phyloP scores from a whole-genome alignment of 768 basidiomycete genomes.

The Naganishia kalamii region DNA sequence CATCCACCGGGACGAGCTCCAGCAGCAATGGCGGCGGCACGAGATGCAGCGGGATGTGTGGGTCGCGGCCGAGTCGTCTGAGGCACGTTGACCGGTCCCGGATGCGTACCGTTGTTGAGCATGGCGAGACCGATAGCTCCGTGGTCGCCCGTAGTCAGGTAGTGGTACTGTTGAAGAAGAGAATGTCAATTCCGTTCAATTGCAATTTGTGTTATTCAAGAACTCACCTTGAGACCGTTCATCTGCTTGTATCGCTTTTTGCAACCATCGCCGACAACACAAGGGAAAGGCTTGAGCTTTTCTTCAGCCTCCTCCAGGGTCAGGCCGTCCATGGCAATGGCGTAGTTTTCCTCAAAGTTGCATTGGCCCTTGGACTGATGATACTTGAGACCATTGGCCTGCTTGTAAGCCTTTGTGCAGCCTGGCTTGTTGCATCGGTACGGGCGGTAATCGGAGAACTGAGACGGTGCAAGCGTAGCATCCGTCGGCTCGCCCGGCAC shows the following conservation, averaged over 20 bases:
- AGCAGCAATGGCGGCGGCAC: constrained; percentile 3
- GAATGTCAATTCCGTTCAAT: constrained; percentile 46
- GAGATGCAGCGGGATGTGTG: constrained; percentile 12
- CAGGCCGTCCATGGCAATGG: constrained; percentile 52
- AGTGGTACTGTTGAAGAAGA: constrained; percentile 62
- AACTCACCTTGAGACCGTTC: constrained; percentile 65
- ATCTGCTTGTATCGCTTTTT: constrained; percentile 90
- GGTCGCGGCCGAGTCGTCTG: constrained; percentile 16
- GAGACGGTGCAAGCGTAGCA: constrained; percentile 32
- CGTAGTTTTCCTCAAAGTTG: constrained; percentile 82
- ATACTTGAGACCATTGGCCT: constrained; percentile 90
- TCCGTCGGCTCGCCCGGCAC: neutral
- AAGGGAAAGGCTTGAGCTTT: constrained; percentile 74
- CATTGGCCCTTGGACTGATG: constrained; percentile 89
- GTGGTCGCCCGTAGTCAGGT: constrained; percentile 92
- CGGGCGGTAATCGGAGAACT: constrained; percentile 43
- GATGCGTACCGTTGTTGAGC: constrained; percentile 57
- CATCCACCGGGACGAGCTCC: constrained; percentile 21
- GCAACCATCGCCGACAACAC: constrained; percentile 63
- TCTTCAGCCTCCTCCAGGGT: constrained; percentile 75
- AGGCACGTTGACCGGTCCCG: constrained; percentile 33
- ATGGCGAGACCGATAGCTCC: constrained; percentile 80
- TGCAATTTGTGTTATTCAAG: constrained; percentile 21
- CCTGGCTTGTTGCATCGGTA: constrained; percentile 80
- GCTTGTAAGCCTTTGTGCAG: constrained; percentile 94